phyloP scores from a whole-genome alignment of 1,284 basidiomycete genomes.

The Pulchroboletus neoregius region DNA sequence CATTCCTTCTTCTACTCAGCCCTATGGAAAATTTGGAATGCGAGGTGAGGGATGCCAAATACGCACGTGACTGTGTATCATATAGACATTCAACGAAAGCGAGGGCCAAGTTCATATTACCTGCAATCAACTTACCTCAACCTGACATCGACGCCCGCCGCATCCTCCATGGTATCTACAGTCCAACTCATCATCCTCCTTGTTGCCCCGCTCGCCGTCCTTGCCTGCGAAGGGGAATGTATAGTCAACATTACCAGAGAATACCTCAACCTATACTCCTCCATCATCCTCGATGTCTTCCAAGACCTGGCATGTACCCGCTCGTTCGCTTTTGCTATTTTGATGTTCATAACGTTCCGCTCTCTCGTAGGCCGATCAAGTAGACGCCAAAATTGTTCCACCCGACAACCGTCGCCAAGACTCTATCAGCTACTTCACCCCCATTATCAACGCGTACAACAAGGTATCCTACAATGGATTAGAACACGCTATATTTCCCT shows the following conservation, averaged over 20 bases:
- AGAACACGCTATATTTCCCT: constrained; percentile 54
- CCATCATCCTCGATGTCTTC: constrained; percentile 11
- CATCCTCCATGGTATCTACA: constrained; percentile 19
- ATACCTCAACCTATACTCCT: constrained; percentile 47
- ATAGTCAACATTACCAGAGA: constrained; percentile 55
- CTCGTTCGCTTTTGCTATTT: not conserved
- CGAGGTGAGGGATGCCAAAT: constrained; percentile 8
- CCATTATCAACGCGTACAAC: constrained; percentile 46
- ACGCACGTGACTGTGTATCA: constrained; percentile 22
- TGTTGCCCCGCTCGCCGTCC: constrained; percentile 35
- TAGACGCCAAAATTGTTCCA: constrained; percentile 35
- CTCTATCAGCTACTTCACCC: constrained; percentile 40
- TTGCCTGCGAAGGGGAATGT: constrained; percentile 68
- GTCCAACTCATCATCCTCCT: constrained; percentile 24
- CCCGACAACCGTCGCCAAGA: constrained; percentile 32
- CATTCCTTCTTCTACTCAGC: not conserved
- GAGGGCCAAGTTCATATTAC: not conserved
- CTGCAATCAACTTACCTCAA: constrained; percentile 2
- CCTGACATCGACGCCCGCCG: constrained; percentile 9
- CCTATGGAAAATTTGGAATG: not conserved
- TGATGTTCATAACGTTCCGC: not conserved
- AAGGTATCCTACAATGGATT: constrained; percentile 43
- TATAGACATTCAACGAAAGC: constrained; percentile 2
- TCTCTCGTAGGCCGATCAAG: constrained; percentile 36
- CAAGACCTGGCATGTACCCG: constrained; percentile 22